Base-by-base conservation (phyloP, 140 eudicot species). In the Anethum foeniculum region DNA sequence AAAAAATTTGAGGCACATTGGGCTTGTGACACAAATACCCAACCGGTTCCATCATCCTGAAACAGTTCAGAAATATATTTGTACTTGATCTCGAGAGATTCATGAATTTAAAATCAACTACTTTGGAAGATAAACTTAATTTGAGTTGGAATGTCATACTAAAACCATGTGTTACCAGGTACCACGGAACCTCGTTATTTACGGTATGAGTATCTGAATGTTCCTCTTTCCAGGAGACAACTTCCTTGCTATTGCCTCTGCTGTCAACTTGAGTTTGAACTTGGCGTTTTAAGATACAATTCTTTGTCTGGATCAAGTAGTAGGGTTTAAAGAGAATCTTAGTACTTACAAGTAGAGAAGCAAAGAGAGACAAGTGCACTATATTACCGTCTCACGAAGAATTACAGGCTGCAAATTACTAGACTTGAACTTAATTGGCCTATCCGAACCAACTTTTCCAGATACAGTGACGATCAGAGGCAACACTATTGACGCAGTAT, bases 211-310 rank as follows among this genome's bases (percentile, higher is more conserved):
- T 88, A 62, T 91, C 47, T 1, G 96, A 92, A 19, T 96, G 91
- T 80, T 95, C 99, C 80, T 95, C 97, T 89, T 90, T 91, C 99
- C 99, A 95, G 1, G 97, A 95, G 85, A 97, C 97, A 58, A 97
- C 99, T 89, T 95, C 99, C 7, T 19, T 23, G 6, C 65, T 56
- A 6, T 56, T 56, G 28, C 65, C 65, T 23, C 30, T 56, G 65
- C 25, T 56, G 65, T 56, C 65, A 56, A 56, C 65, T 56, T 56
- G 0, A 3, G 25, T 56, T 56, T 56, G 3, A 21, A 56, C 67
- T 23, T 23, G 1, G 30, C 30, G 67, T 58, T 58, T 58, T 25
- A 58, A 23, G 12, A 58, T 58, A 28, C 28, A 7, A 23, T 2
- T 58, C 13, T 2, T 58, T 58, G 30, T 58, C 67, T 58, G 67